phyloP scores from a whole-genome alignment of 768 basidiomycete genomes.

The Collybia sordida region DNA sequence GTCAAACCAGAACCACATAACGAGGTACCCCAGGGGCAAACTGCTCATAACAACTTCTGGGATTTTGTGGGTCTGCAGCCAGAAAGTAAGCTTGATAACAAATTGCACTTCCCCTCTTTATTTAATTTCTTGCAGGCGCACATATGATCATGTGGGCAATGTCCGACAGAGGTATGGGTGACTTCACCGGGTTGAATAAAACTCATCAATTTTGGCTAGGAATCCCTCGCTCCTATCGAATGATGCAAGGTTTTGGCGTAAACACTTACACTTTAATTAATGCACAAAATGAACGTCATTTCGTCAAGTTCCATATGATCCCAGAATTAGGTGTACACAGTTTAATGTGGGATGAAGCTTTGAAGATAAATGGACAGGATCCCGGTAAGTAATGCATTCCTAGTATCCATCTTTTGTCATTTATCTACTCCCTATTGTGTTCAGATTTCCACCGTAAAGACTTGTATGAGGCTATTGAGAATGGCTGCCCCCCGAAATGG shows the following conservation, averaged over 20 bases:
- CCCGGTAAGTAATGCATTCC: slow-evolving; percentile 45
- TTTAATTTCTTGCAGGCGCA: slow-evolving; percentile 35
- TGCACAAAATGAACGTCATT: slow-evolving; percentile 60
- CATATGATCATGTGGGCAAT: slow-evolving; percentile 85
- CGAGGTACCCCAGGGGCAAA: slow-evolving; percentile 70
- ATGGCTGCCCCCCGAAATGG: slow-evolving; percentile 73
- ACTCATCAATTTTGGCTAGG: slow-evolving; percentile 23
- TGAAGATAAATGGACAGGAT: slow-evolving; percentile 82
- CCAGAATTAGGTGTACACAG: slow-evolving; percentile 83
- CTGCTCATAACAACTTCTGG: slow-evolving; percentile 86
- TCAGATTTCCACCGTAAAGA: slow-evolving; percentile 86
- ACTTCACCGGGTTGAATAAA: background rate
- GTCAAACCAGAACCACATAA: slow-evolving; percentile 86
- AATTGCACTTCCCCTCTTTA: too few species aligned
- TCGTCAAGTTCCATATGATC: slow-evolving; percentile 88
- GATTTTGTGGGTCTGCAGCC: slow-evolving; percentile 75
- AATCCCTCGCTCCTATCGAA: slow-evolving; percentile 82
- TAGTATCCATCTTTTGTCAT: background rate
- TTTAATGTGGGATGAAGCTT: slow-evolving; percentile 86
- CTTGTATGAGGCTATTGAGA: slow-evolving; percentile 77
- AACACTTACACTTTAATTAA: slow-evolving; percentile 83
- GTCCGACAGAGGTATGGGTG: slow-evolving; percentile 61
- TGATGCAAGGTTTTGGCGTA: slow-evolving; percentile 90
- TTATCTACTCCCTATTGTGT: background rate
- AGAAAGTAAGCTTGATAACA: slow-evolving; percentile 42